Conservation (phyloP, 2,329 filamentous ascomycete species). For the Exophiala viscosa region DNA sequence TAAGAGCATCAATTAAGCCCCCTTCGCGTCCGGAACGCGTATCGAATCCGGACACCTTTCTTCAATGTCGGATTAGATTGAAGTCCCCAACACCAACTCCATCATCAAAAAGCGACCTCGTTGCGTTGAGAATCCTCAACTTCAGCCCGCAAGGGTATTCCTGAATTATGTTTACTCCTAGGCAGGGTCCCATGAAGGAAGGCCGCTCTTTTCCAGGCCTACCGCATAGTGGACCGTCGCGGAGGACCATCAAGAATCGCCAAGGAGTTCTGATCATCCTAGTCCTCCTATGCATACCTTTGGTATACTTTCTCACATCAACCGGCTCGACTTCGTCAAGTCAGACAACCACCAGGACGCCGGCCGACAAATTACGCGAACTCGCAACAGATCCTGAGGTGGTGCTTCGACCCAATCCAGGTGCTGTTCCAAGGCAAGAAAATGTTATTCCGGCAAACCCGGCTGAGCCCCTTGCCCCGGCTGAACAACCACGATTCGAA, state of each 20-base stretch:
- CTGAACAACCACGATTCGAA: not conserved
- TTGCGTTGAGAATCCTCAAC: not conserved
- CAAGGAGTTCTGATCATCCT: constrained; percentile 16
- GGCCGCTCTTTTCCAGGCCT: constrained; percentile 25
- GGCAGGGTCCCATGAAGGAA: constrained; percentile 21
- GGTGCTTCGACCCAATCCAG: constrained; percentile 2
- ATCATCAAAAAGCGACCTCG: constrained; percentile 11
- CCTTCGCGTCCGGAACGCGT: constrained; percentile 25
- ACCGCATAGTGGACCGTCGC: constrained; percentile 18
- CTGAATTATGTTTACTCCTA: constrained; percentile 23
- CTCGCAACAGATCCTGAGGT: constrained; percentile 5
- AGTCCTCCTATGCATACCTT: constrained; percentile 18
- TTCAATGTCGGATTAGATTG: not conserved
- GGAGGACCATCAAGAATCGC: constrained; percentile 14
- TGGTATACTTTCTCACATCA: constrained; percentile 18
- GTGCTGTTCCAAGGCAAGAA: constrained; percentile 1
- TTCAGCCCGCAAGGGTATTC: constrained; percentile 6
- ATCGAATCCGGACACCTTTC: not conserved
- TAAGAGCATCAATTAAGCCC: not conserved
- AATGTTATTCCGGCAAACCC: not conserved
- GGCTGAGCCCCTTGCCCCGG: not conserved
- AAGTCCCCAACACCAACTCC: not conserved
- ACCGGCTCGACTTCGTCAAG: not conserved
- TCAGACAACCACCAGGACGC: constrained; percentile 1
- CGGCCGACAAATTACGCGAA: constrained; percentile 1